Percentiles rank a stretch among this genome's conserved stretches.
Conservation (phyloP, 2,329 filamentous ascomycete species). For the Fusarium citri region DNA sequence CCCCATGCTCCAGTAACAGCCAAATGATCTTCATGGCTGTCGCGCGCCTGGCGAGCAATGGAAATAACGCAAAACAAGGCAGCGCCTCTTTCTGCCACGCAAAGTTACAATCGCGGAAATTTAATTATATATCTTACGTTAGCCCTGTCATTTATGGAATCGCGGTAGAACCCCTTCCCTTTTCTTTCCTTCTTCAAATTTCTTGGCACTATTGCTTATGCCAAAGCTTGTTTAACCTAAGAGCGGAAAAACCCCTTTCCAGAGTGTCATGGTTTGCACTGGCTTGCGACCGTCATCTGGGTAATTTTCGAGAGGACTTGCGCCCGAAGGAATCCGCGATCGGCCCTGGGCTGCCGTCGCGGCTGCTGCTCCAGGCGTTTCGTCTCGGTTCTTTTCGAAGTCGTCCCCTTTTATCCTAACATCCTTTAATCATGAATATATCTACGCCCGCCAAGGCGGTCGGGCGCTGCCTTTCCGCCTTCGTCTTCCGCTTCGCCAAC, state of each 20-base stretch:
- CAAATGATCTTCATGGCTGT: background rate
- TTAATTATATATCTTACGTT: background rate
- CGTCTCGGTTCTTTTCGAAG: background rate
- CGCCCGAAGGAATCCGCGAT: background rate
- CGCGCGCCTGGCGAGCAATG: background rate
- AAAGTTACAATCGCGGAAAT: background rate
- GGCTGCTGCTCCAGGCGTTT: background rate
- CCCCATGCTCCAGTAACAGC: background rate
- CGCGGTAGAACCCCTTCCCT: background rate
- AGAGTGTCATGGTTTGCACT: background rate
- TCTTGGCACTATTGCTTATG: slow-evolving; percentile 6
- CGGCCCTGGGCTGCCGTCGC: background rate
- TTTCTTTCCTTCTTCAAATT: background rate
- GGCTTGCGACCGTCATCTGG: slow-evolving; percentile 2
- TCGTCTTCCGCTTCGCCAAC: slow-evolving; percentile 43
- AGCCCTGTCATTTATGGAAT: background rate
- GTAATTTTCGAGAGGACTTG: background rate
- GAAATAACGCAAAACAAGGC: slow-evolving; percentile 1
- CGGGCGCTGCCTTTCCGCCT: background rate
- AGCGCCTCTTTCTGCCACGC: background rate
- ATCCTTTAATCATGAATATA: slow-evolving; percentile 15
- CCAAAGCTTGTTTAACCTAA: background rate
- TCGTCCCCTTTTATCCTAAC: background rate
- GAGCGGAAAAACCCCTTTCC: background rate
- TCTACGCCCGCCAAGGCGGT: slow-evolving; percentile 4